Evolutionary conservation across 2,329 filamentous ascomycete species (phyloP), one percentile per base, ranked within the genome.

Genomic region (Cryoendolithus antarcticus): DNA sequence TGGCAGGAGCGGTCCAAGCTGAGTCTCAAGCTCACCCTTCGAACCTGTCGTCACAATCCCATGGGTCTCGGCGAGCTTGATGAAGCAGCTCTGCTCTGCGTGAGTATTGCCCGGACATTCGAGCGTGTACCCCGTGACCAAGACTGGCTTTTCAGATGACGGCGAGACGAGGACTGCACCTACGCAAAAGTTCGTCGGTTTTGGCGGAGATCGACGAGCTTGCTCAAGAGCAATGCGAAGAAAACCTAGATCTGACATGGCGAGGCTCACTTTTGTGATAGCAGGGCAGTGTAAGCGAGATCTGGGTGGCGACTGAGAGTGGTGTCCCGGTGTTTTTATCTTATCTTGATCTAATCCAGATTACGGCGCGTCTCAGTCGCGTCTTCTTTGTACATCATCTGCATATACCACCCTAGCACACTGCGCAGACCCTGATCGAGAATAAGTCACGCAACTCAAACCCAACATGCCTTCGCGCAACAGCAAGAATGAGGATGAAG

Each of bases 41-140:
- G 24, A 27, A 27, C 24, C 24, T 27, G 24, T 27, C 24, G 24
- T 27, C 5, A 13, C 7, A 6, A 41, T 12, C 11, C 12, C 48
- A 46, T 61, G 57, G 30, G 41, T 44, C 35, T 51, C 35, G 9
- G 64, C 63, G 46, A 79, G 71, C 59, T 98, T 96, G 35, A 80
- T 62, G 41, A 98, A 72, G 56, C 86, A 93, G 60, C 82, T 89
- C 64, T 98, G 86, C 58, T 98, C 91, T 3, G 91, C 91, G 56
- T 98, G 91, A 0, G 91, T 96, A 64, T 98, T 98, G 32, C 89
- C 91, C 0, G 77, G 71, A 3, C 88, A 75, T 61, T 98, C 89
- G 42, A 95, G 72, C 0, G 91, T 95, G 65, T 89, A 96, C 39
- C 91, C 89, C 2, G 84, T 83, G 1, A 82, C 75, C 21, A 93